Evolutionary conservation across 345 rosid genomes (phyloP).

Genomic region (Fremontodendron californicum): DNA sequence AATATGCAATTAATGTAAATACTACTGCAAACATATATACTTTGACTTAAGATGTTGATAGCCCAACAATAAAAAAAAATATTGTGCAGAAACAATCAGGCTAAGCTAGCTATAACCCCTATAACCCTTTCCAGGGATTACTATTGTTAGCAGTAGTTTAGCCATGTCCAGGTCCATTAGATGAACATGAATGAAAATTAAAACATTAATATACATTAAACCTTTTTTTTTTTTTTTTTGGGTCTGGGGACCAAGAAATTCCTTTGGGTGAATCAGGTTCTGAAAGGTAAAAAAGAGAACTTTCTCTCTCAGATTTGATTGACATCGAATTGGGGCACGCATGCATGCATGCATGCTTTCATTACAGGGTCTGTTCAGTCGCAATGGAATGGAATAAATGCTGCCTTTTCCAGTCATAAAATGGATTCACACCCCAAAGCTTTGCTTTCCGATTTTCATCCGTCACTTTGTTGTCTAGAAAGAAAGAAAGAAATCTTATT

Average conservation of each 20-base stretch:
- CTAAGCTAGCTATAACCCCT: too few relatives aligned
- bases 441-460: neutral
- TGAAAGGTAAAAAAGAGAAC: neutral
- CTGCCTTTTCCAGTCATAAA: neutral
- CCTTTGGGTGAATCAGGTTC: constrained; percentile 18
- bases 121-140: neutral
- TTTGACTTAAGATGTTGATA: constrained; percentile 24
- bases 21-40: neutral
- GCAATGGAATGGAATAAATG: neutral
- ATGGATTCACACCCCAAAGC: neutral
- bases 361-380: neutral
- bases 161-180: neutral
- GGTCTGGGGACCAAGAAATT: neutral
- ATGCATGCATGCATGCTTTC: neutral
- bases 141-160: neutral
- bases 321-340: neutral
- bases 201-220: neutral
- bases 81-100: too few relatives aligned
- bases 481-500: too few relatives aligned
- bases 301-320: neutral
- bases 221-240: neutral
- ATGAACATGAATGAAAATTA: neutral
- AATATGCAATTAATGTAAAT: neutral
- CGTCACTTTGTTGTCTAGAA: neutral
- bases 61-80: neutral